Evolutionary conservation across 345 rosid genomes (phyloP).

Genomic region (Pelargonium nanum): DNA sequence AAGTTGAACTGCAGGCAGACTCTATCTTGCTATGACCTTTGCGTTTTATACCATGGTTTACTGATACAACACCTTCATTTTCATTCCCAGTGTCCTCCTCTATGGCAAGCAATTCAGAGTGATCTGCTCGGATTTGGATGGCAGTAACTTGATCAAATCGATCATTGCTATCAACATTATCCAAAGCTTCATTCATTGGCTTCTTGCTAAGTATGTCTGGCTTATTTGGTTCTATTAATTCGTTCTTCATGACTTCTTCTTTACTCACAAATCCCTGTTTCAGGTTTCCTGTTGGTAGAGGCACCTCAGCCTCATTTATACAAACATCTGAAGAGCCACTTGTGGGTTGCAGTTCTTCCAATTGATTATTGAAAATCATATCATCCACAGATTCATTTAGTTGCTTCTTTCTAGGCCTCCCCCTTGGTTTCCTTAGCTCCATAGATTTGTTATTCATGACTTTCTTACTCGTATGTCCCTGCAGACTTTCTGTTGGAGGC

Average conservation of each 20-base stretch:
- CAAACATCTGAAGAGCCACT: neutral
- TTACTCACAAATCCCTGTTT: conserved; percentile 3
- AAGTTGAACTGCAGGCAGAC: conserved; percentile 20
- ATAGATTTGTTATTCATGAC: too few species aligned
- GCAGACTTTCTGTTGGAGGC: too few species aligned
- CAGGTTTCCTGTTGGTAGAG: neutral
- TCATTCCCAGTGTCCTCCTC: conserved; percentile 23
- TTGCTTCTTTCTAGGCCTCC: conserved; percentile 34
- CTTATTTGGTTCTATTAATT: conserved; percentile 16
- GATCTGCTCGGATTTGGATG: conserved; percentile 38
- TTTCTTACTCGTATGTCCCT: too few species aligned
- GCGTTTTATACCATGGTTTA: conserved; percentile 13
- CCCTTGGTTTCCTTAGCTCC: conserved; percentile 32
- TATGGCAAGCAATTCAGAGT: conserved; percentile 21
- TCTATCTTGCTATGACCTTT: conserved; percentile 13
- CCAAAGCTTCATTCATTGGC: conserved; percentile 21
- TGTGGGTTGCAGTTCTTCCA: neutral
- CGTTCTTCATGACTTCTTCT: conserved; percentile 1
- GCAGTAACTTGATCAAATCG: conserved; percentile 32
- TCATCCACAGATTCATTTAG: conserved; percentile 15
- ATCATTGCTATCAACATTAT: conserved; percentile 14
- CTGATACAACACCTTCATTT: conserved; percentile 19
- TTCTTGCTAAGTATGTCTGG: conserved; percentile 52
- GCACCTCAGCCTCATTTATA: neutral
- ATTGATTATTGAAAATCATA: neutral